Evolutionary conservation across 345 rosid species (phyloP), one percentile per base, ranked within the genome.

Genomic region (Carallia brachiata): DNA sequence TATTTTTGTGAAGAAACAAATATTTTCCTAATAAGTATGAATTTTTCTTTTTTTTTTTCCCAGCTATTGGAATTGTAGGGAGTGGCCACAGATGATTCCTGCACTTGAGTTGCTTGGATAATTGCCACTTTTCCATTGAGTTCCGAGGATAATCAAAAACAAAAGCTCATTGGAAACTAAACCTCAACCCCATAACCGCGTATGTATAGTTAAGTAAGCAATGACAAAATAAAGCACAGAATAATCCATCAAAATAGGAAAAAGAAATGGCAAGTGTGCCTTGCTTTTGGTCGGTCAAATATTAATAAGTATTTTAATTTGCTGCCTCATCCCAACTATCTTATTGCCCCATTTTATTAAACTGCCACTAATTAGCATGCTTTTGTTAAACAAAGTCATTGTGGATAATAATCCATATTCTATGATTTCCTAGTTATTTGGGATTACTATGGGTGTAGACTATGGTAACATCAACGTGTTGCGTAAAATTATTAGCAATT

Each of bases 91-190:
- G 65, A 52, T 58, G 30, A 44, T 65, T 61, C 12, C 53, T 66
- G 79, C 82, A 78, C 79, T 62, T 68, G 65, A 66, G 65, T 78
- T 76, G 78, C 77, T 75, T 70, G 73, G 69, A 72, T 52, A 70
- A 47, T 56, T 47, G 64, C 37, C 70, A 62, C 66, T 69, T 72
- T 48, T 67, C 82, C 78, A 78, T 78, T 66, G 68, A 47, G 71
- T 48, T 63, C 10, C 32, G 40, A 72, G 70, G 82, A 81, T 78
- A 77, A 74, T 40, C 55, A 70, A 76, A 70, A 63, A 60, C n/a
- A 34, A 5, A 32, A 5, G 1, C 12, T 28, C 67, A 40, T 1
- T 7, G 55, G 6, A 59, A 66, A n/a, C n/a, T 7, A 48, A 65
- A 17, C 53, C 37, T 55, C 44, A 66, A 36, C 57, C 59, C 61